Percentiles rank a stretch among this genome's conserved stretches.
These are phyloP conservation scores for Leptographium procerum DNA, from an alignment of 2,329 filamentous ascomycete genomes.

Conservation along the genomic window DNA sequence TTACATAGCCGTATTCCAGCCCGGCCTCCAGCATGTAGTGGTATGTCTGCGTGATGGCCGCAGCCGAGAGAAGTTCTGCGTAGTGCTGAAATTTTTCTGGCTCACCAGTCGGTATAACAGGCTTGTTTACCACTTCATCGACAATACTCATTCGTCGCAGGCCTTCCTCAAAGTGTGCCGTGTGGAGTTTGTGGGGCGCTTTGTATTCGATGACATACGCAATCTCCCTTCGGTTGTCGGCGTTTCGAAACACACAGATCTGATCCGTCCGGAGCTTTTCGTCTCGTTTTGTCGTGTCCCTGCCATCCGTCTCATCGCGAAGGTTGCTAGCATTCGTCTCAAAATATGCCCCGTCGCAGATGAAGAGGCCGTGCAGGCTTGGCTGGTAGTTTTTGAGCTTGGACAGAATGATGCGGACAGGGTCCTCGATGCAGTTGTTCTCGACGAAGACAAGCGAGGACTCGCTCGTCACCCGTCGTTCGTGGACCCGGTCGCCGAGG, in stretches of 20 bases:
- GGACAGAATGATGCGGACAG: conserved; percentile 4
- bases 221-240: conserved; percentile 12
- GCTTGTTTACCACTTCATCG: conserved; percentile 18
- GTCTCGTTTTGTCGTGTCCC: not conserved
- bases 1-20: conserved; percentile 30
- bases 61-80: conserved; percentile 16
- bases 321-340: conserved; percentile 1
- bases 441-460: conserved; percentile 11
- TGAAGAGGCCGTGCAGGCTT: conserved; percentile 8
- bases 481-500: conserved; percentile 14
- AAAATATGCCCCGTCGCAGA: conserved; percentile 19
- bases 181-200: conserved; percentile 32
- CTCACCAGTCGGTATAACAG: conserved; percentile 14
- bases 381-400: not conserved
- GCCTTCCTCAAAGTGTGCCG: conserved; percentile 27
- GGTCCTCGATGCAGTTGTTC: conserved; percentile 12
- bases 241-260: conserved; percentile 18
- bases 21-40: conserved; percentile 37
- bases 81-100: conserved; percentile 3
- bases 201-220: conserved; percentile 32
- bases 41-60: conserved; percentile 35
- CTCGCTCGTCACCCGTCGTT: conserved; percentile 15
- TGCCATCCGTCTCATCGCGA: not conserved
- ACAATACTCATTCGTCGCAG: conserved; percentile 29
- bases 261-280: conserved; percentile 21